These are phyloP conservation scores for Globisporangium iwayamae DNA, from an alignment of 352 stramenopile genomes.

Conservation along the genomic window DNA sequence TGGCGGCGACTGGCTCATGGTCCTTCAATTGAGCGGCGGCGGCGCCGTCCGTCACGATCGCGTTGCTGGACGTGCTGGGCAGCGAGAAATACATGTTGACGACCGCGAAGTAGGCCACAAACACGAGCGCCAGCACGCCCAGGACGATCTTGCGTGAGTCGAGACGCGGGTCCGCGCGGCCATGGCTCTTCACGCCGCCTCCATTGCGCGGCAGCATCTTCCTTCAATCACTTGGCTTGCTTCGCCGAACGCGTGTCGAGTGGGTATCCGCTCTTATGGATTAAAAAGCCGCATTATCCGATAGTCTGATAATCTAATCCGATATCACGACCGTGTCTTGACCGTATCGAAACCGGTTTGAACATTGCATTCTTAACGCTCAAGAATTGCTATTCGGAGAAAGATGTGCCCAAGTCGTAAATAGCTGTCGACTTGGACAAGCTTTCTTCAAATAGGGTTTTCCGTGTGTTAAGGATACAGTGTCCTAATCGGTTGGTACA, in stretches of 20 bases:
- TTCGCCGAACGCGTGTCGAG: not conserved
- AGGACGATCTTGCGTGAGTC: slow-evolving; percentile 59
- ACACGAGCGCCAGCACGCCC: slow-evolving; percentile 44
- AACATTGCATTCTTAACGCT: too few relatives aligned
- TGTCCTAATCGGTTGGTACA: too few relatives aligned
- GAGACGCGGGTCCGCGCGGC: slow-evolving; percentile 15
- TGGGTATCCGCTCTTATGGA: too few relatives aligned
- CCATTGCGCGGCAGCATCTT: slow-evolving; percentile 36
- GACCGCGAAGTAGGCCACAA: slow-evolving; percentile 62
- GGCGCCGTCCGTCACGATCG: slow-evolving; percentile 7
- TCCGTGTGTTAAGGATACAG: too few relatives aligned
- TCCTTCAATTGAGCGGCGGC: slow-evolving; percentile 10
- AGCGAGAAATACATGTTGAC: slow-evolving; percentile 68
- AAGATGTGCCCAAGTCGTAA: too few relatives aligned
- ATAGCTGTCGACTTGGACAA: too few relatives aligned
- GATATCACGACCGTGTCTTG: too few relatives aligned
- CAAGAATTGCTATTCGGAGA: too few relatives aligned
- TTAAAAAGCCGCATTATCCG: too few relatives aligned
- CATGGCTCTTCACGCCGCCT: not conserved
- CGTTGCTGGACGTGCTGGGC: slow-evolving; percentile 5
- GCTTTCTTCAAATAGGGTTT: too few relatives aligned
- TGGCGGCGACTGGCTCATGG: slow-evolving; percentile 11
- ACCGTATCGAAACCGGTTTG: too few relatives aligned
- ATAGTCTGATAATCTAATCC: too few relatives aligned
- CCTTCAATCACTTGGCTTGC: not conserved